Base-by-base conservation (phyloP, 2,329 filamentous ascomycete genomes). In the Zymoseptoria brevis region DNA sequence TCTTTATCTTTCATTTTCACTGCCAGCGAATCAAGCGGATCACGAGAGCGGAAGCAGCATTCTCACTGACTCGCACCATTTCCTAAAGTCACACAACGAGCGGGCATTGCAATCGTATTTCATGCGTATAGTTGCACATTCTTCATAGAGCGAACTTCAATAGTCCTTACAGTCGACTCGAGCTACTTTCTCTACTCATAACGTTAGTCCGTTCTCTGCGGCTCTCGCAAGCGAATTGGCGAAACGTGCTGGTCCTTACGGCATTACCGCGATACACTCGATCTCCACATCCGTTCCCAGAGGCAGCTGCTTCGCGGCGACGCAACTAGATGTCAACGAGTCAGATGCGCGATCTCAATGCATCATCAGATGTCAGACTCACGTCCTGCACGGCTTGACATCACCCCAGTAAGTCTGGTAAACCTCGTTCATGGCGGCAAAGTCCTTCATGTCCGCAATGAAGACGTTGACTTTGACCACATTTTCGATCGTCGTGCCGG, bases 391-490 rank as follows among this genome's bases (percentile, higher is more conserved):
- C 13, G 70, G 71, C 63, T 73, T 71, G 16, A 62, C 58, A 26
- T 70, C 68, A 8, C 68, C 71, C 63, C 68, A 72, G 50, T 72
- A 73, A 55, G 60, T 60, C 48, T 54, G 63, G 58, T 83, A 85
- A 2, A 77, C 81, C 60, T 80, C 78, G 61, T 84, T 85, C 74
- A 86, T 80, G 8, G 76, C 74, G 0, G 76, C 79, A 68, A 87
- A 88, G 69, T 88, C 77, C 53, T 81, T 76, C 84, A 89, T 88
- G 59, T 80, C 79, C 1, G 81, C 82, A 19, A 89, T 70, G 68
- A 85, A 89, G 24, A 88, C 77, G 66, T 87, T 88, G 62, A 86
- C 80, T 72, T 88, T 88, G 70, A 88, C 80, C 0, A 84, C 80
- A 58, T 87, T 85, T 29, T 80, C 75, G 45, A 87, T 74, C 59